Conservation (phyloP, 441 rosid species). For the Gossypium davidsonii region DNA sequence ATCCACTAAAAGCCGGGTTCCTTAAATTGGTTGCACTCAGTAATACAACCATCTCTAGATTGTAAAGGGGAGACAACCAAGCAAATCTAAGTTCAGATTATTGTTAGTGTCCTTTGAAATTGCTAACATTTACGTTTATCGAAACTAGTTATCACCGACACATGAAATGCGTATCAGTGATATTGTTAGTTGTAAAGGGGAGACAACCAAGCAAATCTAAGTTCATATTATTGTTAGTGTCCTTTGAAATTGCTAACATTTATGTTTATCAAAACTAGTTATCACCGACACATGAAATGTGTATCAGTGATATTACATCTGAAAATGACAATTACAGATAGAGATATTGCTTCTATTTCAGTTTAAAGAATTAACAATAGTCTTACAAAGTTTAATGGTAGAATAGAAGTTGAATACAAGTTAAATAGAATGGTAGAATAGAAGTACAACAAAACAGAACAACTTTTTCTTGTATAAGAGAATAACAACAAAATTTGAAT, state of each 20-base stretch:
- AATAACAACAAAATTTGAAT: background rate
- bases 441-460: background rate
- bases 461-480: background rate
- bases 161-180: no score
- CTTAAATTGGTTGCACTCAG: background rate
- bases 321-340: background rate
- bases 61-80: background rate
- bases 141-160: background rate
- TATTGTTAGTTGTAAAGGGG: background rate
- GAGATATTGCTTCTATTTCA: background rate
- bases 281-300: background rate
- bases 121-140: background rate
- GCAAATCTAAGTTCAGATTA: background rate
- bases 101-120: background rate
- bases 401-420: background rate
- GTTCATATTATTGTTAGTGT: background rate
- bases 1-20: background rate
- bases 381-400: background rate
- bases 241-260: background rate
- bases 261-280: background rate
- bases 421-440: no score
- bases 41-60: background rate
- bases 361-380: background rate
- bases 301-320: background rate
- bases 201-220: background rate